Conservation (phyloP, 2,329 filamentous ascomycete genomes). For the Aureobasidium sp. region DNA sequence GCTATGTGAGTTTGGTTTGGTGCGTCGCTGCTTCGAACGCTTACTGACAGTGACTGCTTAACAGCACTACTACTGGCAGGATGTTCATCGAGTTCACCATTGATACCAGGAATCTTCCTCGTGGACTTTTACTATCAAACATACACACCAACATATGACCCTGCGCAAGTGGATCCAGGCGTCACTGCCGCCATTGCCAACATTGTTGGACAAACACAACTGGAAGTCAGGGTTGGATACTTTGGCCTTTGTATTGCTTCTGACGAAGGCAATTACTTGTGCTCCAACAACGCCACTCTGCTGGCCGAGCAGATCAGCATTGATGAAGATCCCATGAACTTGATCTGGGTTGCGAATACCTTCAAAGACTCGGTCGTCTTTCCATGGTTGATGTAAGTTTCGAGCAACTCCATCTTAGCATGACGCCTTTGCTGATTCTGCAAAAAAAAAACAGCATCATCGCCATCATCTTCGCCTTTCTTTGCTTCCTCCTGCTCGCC, state of each 20-base stretch:
- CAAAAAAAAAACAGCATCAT: conserved; percentile 66
- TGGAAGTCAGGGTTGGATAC: conserved; percentile 92
- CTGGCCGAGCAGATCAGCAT: conserved; percentile 82
- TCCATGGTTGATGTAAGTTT: conserved; percentile 79
- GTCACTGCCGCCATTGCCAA: conserved; percentile 79
- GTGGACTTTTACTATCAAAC: conserved; percentile 94
- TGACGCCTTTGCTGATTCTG: not conserved
- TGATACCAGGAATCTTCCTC: conserved; percentile 94
- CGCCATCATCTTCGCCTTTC: conserved; percentile 92
- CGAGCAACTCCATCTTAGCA: not conserved
- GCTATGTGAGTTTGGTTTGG: conserved; percentile 64
- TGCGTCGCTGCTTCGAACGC: conserved; percentile 1
- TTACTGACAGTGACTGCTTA: conserved; percentile 14
- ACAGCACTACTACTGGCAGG: conserved; percentile 85
- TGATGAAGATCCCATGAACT: conserved; percentile 90
- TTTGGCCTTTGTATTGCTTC: conserved; percentile 96
- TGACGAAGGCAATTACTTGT: conserved; percentile 84
- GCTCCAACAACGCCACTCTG: conserved; percentile 93
- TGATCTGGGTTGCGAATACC: conserved; percentile 93
- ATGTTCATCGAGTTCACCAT: conserved; percentile 90
- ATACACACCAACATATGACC: conserved; percentile 74
- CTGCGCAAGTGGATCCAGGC: conserved; percentile 84
- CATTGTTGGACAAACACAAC: conserved; percentile 74
- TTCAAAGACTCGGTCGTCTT: conserved; percentile 99
- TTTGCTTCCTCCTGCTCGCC: conserved; percentile 88